phyloP scores from a whole-genome alignment of 2,329 filamentous ascomycete genomes.

The Pseudogymnoascus sp. region DNA sequence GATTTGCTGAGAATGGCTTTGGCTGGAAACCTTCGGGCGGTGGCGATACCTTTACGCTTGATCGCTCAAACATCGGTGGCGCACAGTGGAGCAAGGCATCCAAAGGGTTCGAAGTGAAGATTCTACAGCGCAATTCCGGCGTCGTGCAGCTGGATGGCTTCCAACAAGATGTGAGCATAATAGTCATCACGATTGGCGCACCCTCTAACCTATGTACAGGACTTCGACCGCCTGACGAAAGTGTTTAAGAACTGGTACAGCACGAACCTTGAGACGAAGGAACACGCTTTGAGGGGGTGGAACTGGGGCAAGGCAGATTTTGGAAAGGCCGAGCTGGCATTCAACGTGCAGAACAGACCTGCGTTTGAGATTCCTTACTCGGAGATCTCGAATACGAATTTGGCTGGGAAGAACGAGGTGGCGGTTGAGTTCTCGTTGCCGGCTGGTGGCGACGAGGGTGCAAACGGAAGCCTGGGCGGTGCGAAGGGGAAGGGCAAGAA shows the following conservation, averaged over 20 bases:
- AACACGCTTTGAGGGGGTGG: slow-evolving; percentile 93
- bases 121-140: slow-evolving; percentile 73
- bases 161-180: slow-evolving; percentile 59
- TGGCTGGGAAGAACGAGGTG: slow-evolving; percentile 96
- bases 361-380: slow-evolving; percentile 96
- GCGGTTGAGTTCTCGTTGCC: slow-evolving; percentile 86
- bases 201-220: slow-evolving; percentile 37
- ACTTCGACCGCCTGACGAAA: slow-evolving; percentile 83
- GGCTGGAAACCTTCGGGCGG: slow-evolving; percentile 88
- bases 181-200: slow-evolving; percentile 12
- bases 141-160: slow-evolving; percentile 95
- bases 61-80: slow-evolving; percentile 72
- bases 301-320: slow-evolving; percentile 99
- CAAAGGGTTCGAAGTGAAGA: slow-evolving; percentile 88
- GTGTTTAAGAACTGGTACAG: slow-evolving; percentile 99
- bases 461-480: slow-evolving; percentile 66
- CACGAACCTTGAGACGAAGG: slow-evolving; percentile 81
- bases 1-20: slow-evolving; percentile 87
- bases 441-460: slow-evolving; percentile 61
- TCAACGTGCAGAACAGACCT: slow-evolving; percentile 94
- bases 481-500: slow-evolving; percentile 75
- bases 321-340: slow-evolving; percentile 85
- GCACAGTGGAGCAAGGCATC: slow-evolving; percentile 94
- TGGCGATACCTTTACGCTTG: slow-evolving; percentile 88
- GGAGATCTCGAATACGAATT: slow-evolving; percentile 94